Evolutionary conservation across 805 yeast genomes (phyloP), one percentile per base, ranked within the genome.

Genomic region (Dipodascus geniculatus): DNA sequence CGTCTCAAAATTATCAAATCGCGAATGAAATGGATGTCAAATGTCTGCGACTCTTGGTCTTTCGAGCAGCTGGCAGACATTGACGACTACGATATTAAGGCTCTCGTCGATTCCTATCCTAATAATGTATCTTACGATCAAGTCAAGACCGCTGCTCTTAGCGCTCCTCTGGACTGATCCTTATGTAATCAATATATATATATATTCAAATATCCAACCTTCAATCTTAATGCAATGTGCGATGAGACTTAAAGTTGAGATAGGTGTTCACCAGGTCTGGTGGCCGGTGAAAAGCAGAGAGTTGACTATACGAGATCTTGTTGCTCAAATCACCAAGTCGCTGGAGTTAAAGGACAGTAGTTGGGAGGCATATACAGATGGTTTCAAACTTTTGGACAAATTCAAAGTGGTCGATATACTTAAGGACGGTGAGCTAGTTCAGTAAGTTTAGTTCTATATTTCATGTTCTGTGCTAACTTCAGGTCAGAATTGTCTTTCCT

Each of bases 1-100:
- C 65, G 63, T 38, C 56, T 57, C 33, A 54, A 54, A 3, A 53
- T 62, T 4, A 80, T 83, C 48, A 80, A 80, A 53, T 67, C 68
- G 2, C 71, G 93, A 56, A 85, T 85, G 93, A 74, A 73, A 19
- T 82, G 90, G 85, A 82, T 85, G 65, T 81, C 78, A 50, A 68
- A 66, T 2, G 71, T 83, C 42, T 84, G 90, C 1, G 91, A 85
- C 64, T 68, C 69, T 51, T 80, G 76, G 64, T 62, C 76, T 9
- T 73, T 82, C 55, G 72, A 74, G 54, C 76, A 84, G 60, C 82
- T 90, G 82, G 78, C 85, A 54, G 61, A 60, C 22, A 55, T 68
- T 49, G 51, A 56, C 9, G 63, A 60, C 16, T 51, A 35, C 58
- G 63, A 65, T 4, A 68, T 66, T 23, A 58, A 60, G 2, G 63